Conservation (phyloP, 73 alveolate species). For the Effrenium voratum region DNA sequence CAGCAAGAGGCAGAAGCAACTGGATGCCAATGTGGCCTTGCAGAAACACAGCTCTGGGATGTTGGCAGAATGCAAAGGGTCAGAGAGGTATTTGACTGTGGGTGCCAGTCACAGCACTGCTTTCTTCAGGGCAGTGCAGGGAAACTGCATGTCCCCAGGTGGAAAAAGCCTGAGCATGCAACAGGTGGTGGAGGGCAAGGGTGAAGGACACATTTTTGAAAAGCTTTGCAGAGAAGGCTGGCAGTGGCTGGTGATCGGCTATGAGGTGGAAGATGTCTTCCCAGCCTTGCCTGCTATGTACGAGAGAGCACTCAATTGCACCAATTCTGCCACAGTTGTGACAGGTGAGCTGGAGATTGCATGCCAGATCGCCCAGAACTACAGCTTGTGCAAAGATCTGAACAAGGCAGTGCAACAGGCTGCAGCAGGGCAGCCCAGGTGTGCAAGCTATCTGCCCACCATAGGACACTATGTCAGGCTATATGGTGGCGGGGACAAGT, state of each 20-base stretch:
- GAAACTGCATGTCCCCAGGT: background rate
- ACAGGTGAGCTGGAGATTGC: background rate
- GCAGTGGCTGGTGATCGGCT: background rate
- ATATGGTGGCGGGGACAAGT: background rate
- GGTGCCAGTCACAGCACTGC: background rate
- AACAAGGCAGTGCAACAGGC: background rate
- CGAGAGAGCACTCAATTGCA: background rate
- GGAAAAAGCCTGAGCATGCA: background rate
- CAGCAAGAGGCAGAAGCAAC: background rate
- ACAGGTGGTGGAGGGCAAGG: background rate
- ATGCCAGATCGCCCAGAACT: background rate
- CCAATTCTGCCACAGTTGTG: background rate
- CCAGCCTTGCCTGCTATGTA: background rate
- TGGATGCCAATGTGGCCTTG: background rate
- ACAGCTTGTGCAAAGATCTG: background rate
- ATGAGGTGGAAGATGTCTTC: background rate
- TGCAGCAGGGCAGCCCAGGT: background rate
- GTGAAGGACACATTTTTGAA: too few species aligned
- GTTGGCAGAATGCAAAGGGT: background rate
- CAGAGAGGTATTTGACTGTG: conserved; percentile 6
- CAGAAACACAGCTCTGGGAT: background rate
- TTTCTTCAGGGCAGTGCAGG: background rate
- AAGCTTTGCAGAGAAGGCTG: too few species aligned
- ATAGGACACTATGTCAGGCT: background rate
- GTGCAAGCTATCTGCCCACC: background rate